Evolutionary conservation across 345 rosid genomes (phyloP).

Genomic region (Theobroma cacao): DNA sequence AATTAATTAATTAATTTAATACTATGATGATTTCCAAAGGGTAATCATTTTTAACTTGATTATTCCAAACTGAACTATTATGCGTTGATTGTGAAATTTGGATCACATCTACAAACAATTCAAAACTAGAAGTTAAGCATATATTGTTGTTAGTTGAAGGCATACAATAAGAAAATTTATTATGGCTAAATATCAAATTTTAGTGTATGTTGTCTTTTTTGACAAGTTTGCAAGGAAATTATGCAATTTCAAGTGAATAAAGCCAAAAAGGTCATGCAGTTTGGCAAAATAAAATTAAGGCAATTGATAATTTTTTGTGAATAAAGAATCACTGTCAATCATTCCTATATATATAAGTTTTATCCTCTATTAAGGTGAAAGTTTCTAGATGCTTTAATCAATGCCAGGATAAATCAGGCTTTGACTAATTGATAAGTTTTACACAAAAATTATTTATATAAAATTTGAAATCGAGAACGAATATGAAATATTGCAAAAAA

Average conservation of each 20-base stretch:
- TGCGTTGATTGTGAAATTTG: not conserved
- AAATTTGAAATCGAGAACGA: too few relatives aligned
- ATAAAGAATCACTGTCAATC: not conserved
- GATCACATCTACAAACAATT: too few relatives aligned
- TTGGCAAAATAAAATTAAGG: not conserved
- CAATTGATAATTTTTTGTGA: too few relatives aligned
- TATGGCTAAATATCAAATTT: not conserved
- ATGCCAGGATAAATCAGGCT: not conserved
- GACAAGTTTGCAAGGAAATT: constrained; percentile 6
- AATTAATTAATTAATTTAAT: too few relatives aligned
- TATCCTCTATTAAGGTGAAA: not conserved
- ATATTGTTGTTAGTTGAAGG: too few relatives aligned
- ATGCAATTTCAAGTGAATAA: not conserved
- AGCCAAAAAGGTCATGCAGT: not conserved
- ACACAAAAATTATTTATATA: not conserved
- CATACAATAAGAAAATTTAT: too few relatives aligned
- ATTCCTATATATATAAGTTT: not conserved
- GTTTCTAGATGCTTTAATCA: too few relatives aligned
- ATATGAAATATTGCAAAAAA: too few relatives aligned
- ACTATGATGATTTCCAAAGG: not conserved
- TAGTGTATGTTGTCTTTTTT: not conserved
- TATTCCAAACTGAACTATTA: not conserved
- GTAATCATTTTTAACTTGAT: too few relatives aligned
- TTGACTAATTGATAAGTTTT: not conserved
- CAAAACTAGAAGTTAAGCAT: too few relatives aligned